Evolutionary conservation across 2,329 filamentous ascomycete genomes (phyloP), one percentile per base, ranked within the genome.

Genomic region (Penicillium sp.): DNA sequence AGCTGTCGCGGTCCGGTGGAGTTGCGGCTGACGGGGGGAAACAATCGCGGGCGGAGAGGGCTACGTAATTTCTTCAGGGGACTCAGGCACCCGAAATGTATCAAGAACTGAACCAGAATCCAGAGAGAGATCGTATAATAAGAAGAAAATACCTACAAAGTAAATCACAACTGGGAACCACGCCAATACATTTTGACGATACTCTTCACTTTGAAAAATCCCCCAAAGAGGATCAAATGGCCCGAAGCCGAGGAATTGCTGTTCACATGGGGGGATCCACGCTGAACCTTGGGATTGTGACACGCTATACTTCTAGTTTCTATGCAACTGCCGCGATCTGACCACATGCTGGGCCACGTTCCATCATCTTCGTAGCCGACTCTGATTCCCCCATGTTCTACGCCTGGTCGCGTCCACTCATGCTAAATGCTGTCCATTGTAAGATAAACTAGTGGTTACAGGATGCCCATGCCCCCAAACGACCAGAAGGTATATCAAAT

Each of bases 401-500:
- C 28, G 49, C 49, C 44, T 42, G 33, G 44, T 42, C 43, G 41
- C 44, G 41, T 24, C 13, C 21, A 10, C 34, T 18, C 12, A 44
- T 48, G 42, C 44, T 49, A 34, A 44, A 53, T 46, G 51, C 42
- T 42, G 41, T 57, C 44, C 56, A 57, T 59, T 60, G 49, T 24
- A 38, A 42, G 52, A 36, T 41, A 51, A 50, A 50, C 18, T 56
- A 51, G 38, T 59, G 53, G 41, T 58, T 62, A 63, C 59, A 63
- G 47, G 26, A 54, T 54, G 44, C 49, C 48, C 52, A 49, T 46
- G 49, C 42, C 45, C 51, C 47, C 43, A 38, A 56, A 52, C 47
- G 49, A 52, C 50, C 53, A 52, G 50, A 46, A 56, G 49, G 54
- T 61, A 47, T 62, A 59, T 61, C 57, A 57, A 52, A 61, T 57